Base-by-base conservation (phyloP, 495 filamentous ascomycete genomes). In the Aspergillus homomorphus region DNA sequence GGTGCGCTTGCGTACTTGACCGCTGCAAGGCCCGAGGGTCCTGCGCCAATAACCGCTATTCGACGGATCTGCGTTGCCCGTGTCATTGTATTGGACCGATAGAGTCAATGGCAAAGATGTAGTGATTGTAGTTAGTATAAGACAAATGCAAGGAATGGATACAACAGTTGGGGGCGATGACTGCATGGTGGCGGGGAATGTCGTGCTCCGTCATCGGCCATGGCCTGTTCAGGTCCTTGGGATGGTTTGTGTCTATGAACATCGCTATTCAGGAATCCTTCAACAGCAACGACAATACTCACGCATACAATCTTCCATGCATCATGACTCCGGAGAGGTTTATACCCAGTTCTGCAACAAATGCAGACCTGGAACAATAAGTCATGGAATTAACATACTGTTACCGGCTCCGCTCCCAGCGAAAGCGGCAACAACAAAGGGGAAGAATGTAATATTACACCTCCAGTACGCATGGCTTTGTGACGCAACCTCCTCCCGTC, bases 1-100 rank as follows among this genome's bases (percentile, higher is more conserved):
- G 45, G 45, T n/a, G 14, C 16, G 4, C 8, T 10, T 56, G 45
- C 68, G 57, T 73, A 79, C 75, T 77, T 79, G 19, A 67, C 69
- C 5, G 76, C 59, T 46, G 73, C 66, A 21, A 79, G 72, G 42
- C 78, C 78, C 53, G 73, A 72, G 10, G 77, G 74, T 3, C 78
- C 78, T 45, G 76, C 77, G 15, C 78, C 78, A 43, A 80, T 77
- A 21, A 79, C 62, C 19, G 73, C 77, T 49, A 80, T 68, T 33
- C 71, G 74, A 16, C 67, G 66, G 43, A 77, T 54, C 38, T 65
- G 60, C 49, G 65, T 60, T 44, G 61, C 51, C 20, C 68, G 23
- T 53, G 63, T 18, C 69, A 73, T 73, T 12, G 51, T 52, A n/a
- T 42, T 41, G 19, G 18, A 22, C 15, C 7, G 18, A 22, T 44